Base-by-base conservation (phyloP, 2,329 filamentous ascomycete genomes). In the Pestalotiopsis sp. region DNA sequence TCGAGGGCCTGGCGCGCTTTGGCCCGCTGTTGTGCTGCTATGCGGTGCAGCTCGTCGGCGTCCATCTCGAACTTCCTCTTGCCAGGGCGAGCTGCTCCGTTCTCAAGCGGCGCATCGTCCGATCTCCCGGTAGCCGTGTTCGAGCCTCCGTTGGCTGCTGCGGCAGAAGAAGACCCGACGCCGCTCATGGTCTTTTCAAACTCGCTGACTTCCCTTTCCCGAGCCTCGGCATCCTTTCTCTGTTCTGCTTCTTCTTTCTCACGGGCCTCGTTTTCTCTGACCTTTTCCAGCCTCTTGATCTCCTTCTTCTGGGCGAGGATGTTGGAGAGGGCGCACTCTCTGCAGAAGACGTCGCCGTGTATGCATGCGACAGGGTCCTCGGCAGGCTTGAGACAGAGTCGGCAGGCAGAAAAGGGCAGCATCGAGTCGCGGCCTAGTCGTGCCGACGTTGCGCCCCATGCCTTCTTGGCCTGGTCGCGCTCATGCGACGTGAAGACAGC, bases 401-500 rank as follows among this genome's bases (percentile, higher is more conserved):
- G 89, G 83, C 95, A 99, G 25, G 92, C 94, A 66, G 92, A 93
- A 79, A 98, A 97, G 4, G 94, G 91, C 12, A 98, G 89, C 80
- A 97, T 98, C 68, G 93, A 96, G 78, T 98, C 96, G 76, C 95
- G 92, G 25, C 88, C 91, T 41, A 98, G 90, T 66, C 94, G 92
- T n/a, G 94, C 94, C 65, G 92, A 90, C 73, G 91, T 93, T 9
- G 91, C 89, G 73, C 91, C 90, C 94, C 96, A 98, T 73, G 90
- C 90, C 20, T 89, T 88, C 76, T 94, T 93, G 70, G 97, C 92
- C 64, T 95, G 88, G 65, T 88, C 88, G 73, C 96, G 91, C 83
- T 98, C 96, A 82, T 98, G 90, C 27, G 94, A 91, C 41, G 96
- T 98, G 85, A 98, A 98, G 81, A 98, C 94, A 57, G 94, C 91